A percentile compares a stretch with the other conserved stretches of the same genome.
Conservation (phyloP, 345 rosid species). For the Populus tremula region DNA sequence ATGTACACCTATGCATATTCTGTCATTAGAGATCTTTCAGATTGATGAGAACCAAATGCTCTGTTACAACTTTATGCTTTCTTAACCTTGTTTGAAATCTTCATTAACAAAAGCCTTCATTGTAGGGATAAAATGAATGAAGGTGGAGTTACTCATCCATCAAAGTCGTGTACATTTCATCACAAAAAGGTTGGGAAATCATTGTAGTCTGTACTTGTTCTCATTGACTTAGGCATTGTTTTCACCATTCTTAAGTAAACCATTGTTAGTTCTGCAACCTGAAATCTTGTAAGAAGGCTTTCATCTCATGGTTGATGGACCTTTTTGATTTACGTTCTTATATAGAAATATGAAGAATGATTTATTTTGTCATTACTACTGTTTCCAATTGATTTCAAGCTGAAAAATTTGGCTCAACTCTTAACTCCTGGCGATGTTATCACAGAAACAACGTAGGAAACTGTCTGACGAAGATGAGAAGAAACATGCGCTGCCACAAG, state of each 20-base stretch:
- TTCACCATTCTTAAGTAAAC: neutral
- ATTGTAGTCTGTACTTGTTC: neutral
- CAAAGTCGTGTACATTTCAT: conserved; percentile 24
- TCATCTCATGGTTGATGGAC: neutral
- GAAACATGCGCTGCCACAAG: conserved; percentile 30
- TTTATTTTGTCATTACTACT: neutral
- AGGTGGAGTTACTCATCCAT: conserved; percentile 12
- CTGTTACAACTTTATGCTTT: neutral
- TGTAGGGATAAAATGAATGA: conserved; percentile 29
- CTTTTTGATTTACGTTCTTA: neutral
- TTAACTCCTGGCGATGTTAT: neutral
- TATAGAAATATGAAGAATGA: neutral
- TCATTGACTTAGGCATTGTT: neutral
- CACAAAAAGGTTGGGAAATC: conserved; percentile 38
- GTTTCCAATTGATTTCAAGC: neutral
- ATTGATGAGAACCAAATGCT: neutral
- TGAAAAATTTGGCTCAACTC: neutral
- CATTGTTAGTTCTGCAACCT: neutral
- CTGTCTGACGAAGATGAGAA: conserved; percentile 17
- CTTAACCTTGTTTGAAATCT: neutral
- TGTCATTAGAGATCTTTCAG: neutral
- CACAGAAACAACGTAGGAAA: conserved; percentile 41
- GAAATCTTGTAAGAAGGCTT: neutral
- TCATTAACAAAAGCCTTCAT: neutral
- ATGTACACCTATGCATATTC: neutral